Base-by-base conservation (phyloP, 1,284 basidiomycete species). In the Macrocystidia cucumis region DNA sequence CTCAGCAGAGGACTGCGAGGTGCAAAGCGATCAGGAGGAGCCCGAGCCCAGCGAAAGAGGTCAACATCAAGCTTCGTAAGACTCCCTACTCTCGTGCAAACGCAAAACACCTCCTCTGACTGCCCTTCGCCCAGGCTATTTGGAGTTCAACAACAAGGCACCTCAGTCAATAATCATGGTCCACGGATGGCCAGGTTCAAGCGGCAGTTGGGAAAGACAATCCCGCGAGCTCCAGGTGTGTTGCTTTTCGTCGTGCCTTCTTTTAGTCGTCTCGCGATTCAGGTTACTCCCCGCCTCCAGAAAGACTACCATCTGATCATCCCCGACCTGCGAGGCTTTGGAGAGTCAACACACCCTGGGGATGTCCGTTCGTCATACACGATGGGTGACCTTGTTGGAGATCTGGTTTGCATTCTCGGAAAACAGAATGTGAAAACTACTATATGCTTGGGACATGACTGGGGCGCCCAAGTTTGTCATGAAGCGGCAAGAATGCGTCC, bases 101-200 rank as follows among this genome's bases (percentile, higher is more conserved):
- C n/a, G n/a, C n/a, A n/a, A n/a, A n/a, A n/a, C n/a, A n/a, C n/a
- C n/a, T 20, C n/a, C 17, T 13, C 5, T 30, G 11, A 33, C 4
- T 9, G n/a, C n/a, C n/a, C n/a, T 14, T n/a, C 16, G 16, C 18
- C 11, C 40, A 84, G 81, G 68, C 40, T 83, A 83, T 51, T 67
- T 77, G 12, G 69, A 84, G 28, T 49, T 81, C 33, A 82, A 83
- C 43, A 64, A 72, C 5, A 42, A 41, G 1, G 69, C 71, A 3
- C 49, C 65, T 21, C 57, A 55, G 9, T 69, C 75, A 0, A 53
- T 84, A 4, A 25, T 85, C 16, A 66, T 85, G 63, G 72, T 83
- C 0, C 82, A 85, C 45, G 82, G 81, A 2, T 85, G 81, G 81
- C 82, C 81, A 1, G 67, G 74, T 45, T 52, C 83, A 5, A 84